A percentile compares a stretch with the other conserved stretches of the same genome.
Evolutionary conservation across 2,329 filamentous ascomycete genomes (phyloP).

Genomic region (Claviceps paspali): DNA sequence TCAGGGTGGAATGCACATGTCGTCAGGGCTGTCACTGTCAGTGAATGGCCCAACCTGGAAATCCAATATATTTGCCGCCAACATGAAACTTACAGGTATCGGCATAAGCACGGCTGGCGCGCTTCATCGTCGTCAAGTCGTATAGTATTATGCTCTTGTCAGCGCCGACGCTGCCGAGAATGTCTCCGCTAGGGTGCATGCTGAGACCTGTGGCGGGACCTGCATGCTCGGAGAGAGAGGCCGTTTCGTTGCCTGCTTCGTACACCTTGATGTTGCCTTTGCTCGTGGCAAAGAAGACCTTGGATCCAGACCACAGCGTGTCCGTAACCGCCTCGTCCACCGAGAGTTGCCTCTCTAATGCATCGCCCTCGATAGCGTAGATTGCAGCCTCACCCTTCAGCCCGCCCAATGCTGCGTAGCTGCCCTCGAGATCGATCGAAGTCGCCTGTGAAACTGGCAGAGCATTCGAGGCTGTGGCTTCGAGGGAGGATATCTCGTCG

Average conservation of each 20-base stretch:
- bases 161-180: constrained; percentile 73
- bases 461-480: constrained; percentile 28
- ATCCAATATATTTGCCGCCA: not conserved
- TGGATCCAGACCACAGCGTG: constrained; percentile 48
- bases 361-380: constrained; percentile 56
- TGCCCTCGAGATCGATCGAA: constrained; percentile 36
- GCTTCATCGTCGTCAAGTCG: constrained; percentile 52
- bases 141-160: constrained; percentile 93
- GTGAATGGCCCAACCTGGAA: not conserved
- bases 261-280: constrained; percentile 71
- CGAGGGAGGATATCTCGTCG: constrained; percentile 47
- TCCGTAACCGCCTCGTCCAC: constrained; percentile 54
- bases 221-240: constrained; percentile 65
- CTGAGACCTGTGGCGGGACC: constrained; percentile 65
- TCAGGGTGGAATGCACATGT: constrained; percentile 85
- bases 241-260: constrained; percentile 52
- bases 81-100: constrained; percentile 52
- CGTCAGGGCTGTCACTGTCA: constrained; percentile 43
- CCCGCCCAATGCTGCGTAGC: constrained; percentile 59
- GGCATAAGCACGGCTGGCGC: constrained; percentile 64
- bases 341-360: constrained; percentile 51
- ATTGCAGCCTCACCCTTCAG: constrained; percentile 59
- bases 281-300: constrained; percentile 57
- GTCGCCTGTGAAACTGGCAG: constrained; percentile 33
- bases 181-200: constrained; percentile 66